These are phyloP conservation scores for Tetrapyrgos nigripes DNA, from an alignment of 1,284 basidiomycete species.

Conservation along the genomic window DNA sequence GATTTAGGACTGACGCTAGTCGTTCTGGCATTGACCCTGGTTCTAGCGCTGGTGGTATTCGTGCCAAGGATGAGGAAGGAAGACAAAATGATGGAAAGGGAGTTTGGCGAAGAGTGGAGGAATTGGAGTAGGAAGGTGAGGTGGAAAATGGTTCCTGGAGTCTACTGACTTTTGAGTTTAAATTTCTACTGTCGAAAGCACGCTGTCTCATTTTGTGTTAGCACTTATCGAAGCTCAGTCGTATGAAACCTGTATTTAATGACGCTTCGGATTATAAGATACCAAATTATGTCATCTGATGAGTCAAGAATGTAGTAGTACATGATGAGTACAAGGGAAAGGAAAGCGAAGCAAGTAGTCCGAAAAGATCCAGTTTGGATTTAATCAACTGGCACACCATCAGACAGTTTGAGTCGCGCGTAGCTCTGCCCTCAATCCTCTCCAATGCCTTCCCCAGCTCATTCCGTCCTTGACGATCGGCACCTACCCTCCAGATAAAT, in stretches of 20 bases:
- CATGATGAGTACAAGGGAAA: too few species aligned
- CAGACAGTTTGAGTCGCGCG: too few species aligned
- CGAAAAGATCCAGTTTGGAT: too few species aligned
- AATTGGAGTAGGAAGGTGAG: conserved; percentile 44
- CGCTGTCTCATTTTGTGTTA: too few species aligned
- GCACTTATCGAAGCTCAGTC: too few species aligned
- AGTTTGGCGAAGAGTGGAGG: conserved; percentile 48
- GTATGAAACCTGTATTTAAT: too few species aligned
- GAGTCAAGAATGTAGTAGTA: too few species aligned
- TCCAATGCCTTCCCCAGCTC: conserved; percentile 77
- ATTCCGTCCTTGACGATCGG: conserved; percentile 65
- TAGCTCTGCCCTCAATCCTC: conserved; percentile 57
- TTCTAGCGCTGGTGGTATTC: not conserved
- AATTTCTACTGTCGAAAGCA: too few species aligned
- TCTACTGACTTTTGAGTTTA: conserved; percentile 44
- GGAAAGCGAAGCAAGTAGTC: too few species aligned
- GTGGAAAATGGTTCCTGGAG: conserved; percentile 44
- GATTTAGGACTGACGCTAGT: not conserved
- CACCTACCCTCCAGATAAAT: conserved; percentile 76
- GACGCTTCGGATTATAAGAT: too few species aligned
- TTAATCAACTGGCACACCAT: too few species aligned
- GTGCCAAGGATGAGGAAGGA: conserved; percentile 26
- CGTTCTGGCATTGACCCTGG: not conserved
- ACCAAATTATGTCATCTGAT: too few species aligned
- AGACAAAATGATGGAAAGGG: conserved; percentile 42